A percentile compares a stretch with the other conserved stretches of the same genome.
phyloP scores from a whole-genome alignment of 306 rosid genomes.

The Mimosa pudica region DNA sequence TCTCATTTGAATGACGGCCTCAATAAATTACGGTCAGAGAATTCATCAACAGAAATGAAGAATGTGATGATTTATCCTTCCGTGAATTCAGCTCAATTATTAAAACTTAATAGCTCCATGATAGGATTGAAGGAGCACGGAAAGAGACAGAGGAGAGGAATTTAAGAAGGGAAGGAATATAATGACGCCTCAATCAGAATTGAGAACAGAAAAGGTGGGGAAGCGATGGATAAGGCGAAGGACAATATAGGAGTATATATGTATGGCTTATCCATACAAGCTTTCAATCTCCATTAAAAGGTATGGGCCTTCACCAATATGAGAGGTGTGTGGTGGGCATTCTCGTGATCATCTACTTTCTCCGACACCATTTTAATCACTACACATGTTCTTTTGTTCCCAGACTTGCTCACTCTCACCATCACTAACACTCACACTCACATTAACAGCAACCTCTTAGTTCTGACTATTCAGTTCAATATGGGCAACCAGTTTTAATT shows the following conservation, averaged over 20 bases:
- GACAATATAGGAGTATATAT: neutral
- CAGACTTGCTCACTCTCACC: neutral
- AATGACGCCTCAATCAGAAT: neutral
- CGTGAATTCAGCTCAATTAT: neutral
- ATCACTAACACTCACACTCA: neutral
- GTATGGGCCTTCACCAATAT: constrained; percentile 35
- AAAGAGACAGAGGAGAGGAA: constrained; percentile 33
- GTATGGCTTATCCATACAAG: constrained; percentile 24
- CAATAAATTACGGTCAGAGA: neutral
- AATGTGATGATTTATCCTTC: neutral
- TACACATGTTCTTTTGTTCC: constrained; percentile 38
- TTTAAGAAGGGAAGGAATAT: constrained; percentile 24
- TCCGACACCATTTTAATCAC: constrained; percentile 42
- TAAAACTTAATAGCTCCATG: neutral
- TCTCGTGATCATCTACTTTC: constrained; percentile 33
- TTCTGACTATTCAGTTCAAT: neutral
- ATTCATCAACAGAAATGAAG: neutral
- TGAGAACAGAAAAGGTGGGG: constrained; percentile 32
- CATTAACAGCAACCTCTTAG: neutral
- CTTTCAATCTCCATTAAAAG: neutral
- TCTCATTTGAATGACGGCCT: neutral
- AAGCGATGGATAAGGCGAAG: neutral
- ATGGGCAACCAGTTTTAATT: constrained; percentile 37
- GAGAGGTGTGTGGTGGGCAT: constrained; percentile 10
- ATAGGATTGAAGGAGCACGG: constrained; percentile 29